phyloP scores from a whole-genome alignment of 805 yeast species.

The Candida krabiensis region DNA sequence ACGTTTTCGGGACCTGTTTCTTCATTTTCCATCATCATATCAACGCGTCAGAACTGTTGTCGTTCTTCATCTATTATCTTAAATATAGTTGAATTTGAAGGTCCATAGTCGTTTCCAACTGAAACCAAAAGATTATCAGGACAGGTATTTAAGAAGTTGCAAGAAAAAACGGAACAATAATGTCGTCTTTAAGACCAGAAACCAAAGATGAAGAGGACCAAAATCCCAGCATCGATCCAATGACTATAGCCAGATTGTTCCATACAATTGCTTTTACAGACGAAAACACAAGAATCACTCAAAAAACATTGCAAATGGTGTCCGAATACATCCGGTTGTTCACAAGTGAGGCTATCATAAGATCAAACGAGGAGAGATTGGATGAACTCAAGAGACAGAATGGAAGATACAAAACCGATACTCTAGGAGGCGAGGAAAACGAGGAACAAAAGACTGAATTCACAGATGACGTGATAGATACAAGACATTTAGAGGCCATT shows the following conservation, averaged over 20 bases:
- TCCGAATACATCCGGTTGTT: slow-evolving; percentile 57
- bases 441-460: slow-evolving; percentile 27
- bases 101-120: no score
- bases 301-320: slow-evolving; percentile 46
- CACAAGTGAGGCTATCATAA: slow-evolving; percentile 55
- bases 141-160: not conserved
- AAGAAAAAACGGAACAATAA: not conserved
- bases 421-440: slow-evolving; percentile 37
- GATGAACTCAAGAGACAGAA: slow-evolving; percentile 28
- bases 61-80: no score
- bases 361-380: slow-evolving; percentile 53
- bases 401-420: slow-evolving; percentile 17
- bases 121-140: no score
- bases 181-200: not conserved
- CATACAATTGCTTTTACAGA: slow-evolving; percentile 50
- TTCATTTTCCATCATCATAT: no score
- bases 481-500: slow-evolving; percentile 52
- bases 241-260: slow-evolving; percentile 51
- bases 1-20: no score
- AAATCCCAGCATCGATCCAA: slow-evolving; percentile 16
- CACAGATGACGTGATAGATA: slow-evolving; percentile 43
- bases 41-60: no score
- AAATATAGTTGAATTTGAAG: no score
- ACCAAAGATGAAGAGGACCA: not conserved
- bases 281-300: slow-evolving; percentile 24